Base-by-base conservation (phyloP, 306 rosid species). In the Luffa aegyptiaca region DNA sequence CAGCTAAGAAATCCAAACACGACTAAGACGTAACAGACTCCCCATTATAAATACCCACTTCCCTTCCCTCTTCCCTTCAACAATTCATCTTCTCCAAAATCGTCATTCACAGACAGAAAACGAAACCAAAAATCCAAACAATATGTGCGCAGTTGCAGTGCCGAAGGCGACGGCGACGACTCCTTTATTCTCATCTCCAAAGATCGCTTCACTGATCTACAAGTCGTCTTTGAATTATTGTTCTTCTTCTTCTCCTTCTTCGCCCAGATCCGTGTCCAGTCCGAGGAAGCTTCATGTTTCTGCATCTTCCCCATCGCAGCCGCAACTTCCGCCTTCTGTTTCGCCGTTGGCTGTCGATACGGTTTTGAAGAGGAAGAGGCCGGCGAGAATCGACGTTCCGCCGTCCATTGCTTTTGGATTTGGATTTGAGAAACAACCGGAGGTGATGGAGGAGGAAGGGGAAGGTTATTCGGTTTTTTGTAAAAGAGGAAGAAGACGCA, bases 391-490 rank as follows among this genome's bases (percentile, higher is more conserved):
- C 57, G 72, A 65, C 57, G 75, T 88, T 10, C 49, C 73, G 68
- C 85, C 84, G 51, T 14, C 69, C 2, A 17, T 65, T 10, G 35
- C 5, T 58, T 58, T 82, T 74, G 53, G 61, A 53, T 83, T 84
- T 33, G 82, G 31, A 11, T 80, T 76, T 48, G 88, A 83, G 16
- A 55, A 82, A 9, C 76, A 20, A 42, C 51, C 74, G 37, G 88
- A 88, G 18, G 71, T 55, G 20, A 70, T 88, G 71, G 91, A 88
- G 81, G 89, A 80, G 39, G 91, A 86, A 57, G 88, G 44, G 11
- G 86, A 84, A 26, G 89, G 80, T 3, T 88, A 84, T 37, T 86
- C 91, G 31, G 86, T 88, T 51, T 86, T 79, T 65, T 88, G 89
- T 70, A 88, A 88, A 74, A 72, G 88, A 81, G 91, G 91, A n/a